Evolutionary conservation across 345 rosid species (phyloP).

Genomic region (Eucalyptus shirleyi): DNA sequence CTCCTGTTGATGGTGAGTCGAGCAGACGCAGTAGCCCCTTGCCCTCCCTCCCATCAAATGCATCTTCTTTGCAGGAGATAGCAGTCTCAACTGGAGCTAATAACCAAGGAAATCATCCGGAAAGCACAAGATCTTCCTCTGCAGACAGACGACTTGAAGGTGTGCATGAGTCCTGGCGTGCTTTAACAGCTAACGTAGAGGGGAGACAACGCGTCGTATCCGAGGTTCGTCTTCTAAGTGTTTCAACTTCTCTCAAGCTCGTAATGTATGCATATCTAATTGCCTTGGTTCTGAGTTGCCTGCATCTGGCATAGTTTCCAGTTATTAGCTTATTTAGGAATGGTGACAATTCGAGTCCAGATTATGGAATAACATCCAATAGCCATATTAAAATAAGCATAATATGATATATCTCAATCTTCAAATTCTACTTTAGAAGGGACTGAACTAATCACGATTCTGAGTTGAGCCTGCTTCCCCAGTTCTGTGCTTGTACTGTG

Average conservation of each 20-base stretch:
- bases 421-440: background rate
- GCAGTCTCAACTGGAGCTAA: conserved; percentile 29
- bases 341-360: background rate
- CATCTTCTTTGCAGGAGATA: conserved; percentile 44
- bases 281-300: background rate
- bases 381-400: background rate
- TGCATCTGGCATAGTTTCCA: background rate
- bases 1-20: conserved; percentile 38
- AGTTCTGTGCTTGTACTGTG: background rate
- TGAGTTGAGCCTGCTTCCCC: background rate
- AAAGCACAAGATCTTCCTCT: conserved; percentile 31
- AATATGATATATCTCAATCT: background rate
- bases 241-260: background rate
- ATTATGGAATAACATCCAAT: background rate
- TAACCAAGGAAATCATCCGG: conserved; percentile 9
- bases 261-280: background rate
- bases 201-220: conserved; percentile 63
- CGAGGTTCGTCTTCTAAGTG: conserved; percentile 37
- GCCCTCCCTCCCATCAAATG: conserved; percentile 36
- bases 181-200: conserved; percentile 4
- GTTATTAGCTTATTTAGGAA: background rate
- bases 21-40: conserved; percentile 41
- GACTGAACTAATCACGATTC: background rate
- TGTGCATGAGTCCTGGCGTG: background rate
- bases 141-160: conserved; percentile 28